These are phyloP conservation scores for Cardamine chenopodiifolia DNA, from an alignment of 345 rosid species.

Conservation along the genomic window DNA sequence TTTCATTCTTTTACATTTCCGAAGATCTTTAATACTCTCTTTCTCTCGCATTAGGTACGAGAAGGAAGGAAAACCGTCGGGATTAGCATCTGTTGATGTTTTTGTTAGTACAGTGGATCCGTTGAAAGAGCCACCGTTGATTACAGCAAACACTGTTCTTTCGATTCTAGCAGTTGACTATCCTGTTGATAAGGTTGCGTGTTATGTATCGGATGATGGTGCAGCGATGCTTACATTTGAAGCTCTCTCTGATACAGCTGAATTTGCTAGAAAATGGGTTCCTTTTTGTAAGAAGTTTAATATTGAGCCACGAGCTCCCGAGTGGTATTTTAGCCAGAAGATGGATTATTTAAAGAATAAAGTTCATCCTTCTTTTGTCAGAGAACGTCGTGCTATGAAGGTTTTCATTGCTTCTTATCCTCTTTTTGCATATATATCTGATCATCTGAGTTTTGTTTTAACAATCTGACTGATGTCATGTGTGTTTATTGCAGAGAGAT, in stretches of 20 bases:
- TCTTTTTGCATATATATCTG: not conserved
- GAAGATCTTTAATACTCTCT: not conserved
- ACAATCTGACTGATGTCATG: conserved; percentile 8
- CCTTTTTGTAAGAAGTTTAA: conserved; percentile 91
- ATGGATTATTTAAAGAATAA: conserved; percentile 87
- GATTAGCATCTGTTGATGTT: conserved; percentile 72
- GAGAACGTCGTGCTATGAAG: conserved; percentile 96
- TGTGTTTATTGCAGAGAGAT: conserved; percentile 64
- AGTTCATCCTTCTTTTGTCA: conserved; percentile 86
- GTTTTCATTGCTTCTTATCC: conserved; percentile 41
- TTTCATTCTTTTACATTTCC: not conserved
- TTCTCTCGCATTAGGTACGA: conserved; percentile 63
- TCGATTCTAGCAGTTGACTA: conserved; percentile 96
- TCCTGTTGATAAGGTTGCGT: conserved; percentile 89
- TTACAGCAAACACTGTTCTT: conserved; percentile 94
- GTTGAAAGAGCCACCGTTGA: conserved; percentile 91
- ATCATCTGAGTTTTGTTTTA: not conserved
- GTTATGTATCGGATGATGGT: conserved; percentile 97
- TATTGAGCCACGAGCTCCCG: conserved; percentile 97
- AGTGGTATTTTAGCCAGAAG: conserved; percentile 93
- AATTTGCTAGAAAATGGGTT: conserved; percentile 95
- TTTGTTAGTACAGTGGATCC: conserved; percentile 98
- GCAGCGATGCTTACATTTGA: conserved; percentile 99
- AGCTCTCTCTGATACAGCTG: conserved; percentile 95
- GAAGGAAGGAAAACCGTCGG: conserved; percentile 87